Base-by-base conservation (phyloP, 352 stramenopile species). In the Heterotrichella gracilis region DNA sequence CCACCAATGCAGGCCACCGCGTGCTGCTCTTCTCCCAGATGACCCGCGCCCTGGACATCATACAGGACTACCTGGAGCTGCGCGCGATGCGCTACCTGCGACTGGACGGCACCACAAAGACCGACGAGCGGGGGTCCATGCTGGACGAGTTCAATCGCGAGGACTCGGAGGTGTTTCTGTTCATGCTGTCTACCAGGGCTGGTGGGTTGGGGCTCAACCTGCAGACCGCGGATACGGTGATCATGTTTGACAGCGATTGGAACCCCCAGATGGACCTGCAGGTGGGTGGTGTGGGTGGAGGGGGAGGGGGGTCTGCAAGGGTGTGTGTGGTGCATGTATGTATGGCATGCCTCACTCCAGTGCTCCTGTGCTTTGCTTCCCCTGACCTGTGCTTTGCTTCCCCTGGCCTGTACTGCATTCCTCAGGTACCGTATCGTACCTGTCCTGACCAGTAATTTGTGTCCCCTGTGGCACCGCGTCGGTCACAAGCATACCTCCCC, bases 241-340 rank as follows among this genome's bases (percentile, higher is more conserved):
- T 99, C 73, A 96, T 99, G 71, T 97, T 95, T 75, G 86, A 96
- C 73, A 93, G 82, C 68, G 93, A 99, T 76, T 98, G 90, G 90
- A 99, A 98, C 76, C 92, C 92, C n/a, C 91, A 97, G 75, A 90
- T 89, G 71, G 83, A 90, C 73, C 68, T 72, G 13, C 76, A 80
- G 69, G 75, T n/a, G n/a, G n/a, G n/a, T n/a, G n/a, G n/a, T n/a
- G n/a, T n/a, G n/a, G n/a, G n/a, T n/a, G n/a, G n/a, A n/a, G n/a
- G n/a, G n/a, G n/a, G n/a, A n/a, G n/a, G n/a, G n/a, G n/a, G n/a
- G n/a, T n/a, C n/a, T n/a, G n/a, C n/a, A n/a, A n/a, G n/a, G n/a
- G n/a, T n/a, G n/a, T n/a, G n/a, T n/a, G n/a, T n/a, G n/a, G n/a
- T n/a, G n/a, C n/a, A n/a, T n/a, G n/a, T n/a, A n/a, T n/a, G n/a